Evolutionary conservation across 805 yeast species (phyloP), one percentile per base, ranked within the genome.

Genomic region (Starmerella vaccinii): DNA sequence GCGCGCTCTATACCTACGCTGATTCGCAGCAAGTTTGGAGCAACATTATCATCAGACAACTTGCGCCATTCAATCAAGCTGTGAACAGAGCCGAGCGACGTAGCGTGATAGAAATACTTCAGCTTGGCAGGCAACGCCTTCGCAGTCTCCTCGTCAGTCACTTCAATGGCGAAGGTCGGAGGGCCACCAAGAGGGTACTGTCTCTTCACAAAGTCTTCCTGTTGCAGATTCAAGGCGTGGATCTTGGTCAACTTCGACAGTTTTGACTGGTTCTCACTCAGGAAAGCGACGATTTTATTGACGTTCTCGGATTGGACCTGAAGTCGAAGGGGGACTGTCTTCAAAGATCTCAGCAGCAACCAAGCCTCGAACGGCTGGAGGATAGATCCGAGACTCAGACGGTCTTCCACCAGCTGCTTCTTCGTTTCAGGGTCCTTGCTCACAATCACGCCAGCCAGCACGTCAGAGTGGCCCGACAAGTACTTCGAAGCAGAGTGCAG

Each of bases 381-480:
- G 56, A 86, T 77, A 26, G 94, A 87, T 55, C 95, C 95, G 61
- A 84, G 73, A 57, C 95, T 94, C 62, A 54, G 84, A 74, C 68
- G 81, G 74, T 62, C 73, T 59, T 80, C 80, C 13, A 30, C n/a
- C 26, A 53, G 23, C 29, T 53, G n/a, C 13, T 27, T 18, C 69
- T 78, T 78, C 60, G 83, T 69, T 46, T 63, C 72, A 51, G 76
- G 79, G 60, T 68, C 67, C 73, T 79, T 83, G 58, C 85, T 77
- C 49, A 84, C 87, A 55, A 84, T 77, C 49, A 84, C 80, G 61
- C 95, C 95, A 72, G 85, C 76, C 47, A 86, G 94, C 21, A 86
- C 95, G 64, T 86, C 95, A 23, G 94, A 84, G 71, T 86, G 95
- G 58, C 95, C 95, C 64, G 85, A 86, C 69, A 86, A 80, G 73